A percentile compares a stretch with the other conserved stretches of the same genome.
These are phyloP conservation scores for Yamadazyma olivae DNA, from an alignment of 805 yeast genomes.

Conservation along the genomic window DNA sequence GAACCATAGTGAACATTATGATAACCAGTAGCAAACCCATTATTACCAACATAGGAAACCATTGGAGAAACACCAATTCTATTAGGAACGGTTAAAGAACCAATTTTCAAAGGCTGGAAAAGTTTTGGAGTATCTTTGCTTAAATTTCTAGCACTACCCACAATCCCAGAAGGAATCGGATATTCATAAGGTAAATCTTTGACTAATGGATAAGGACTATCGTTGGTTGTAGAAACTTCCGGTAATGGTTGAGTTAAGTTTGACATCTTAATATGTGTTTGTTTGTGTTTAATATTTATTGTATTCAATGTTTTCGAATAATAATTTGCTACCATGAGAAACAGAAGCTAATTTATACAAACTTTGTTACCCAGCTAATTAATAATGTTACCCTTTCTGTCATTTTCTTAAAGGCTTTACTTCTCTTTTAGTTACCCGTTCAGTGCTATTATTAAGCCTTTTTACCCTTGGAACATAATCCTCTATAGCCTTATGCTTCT, in stretches of 20 bases:
- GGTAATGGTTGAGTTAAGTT: too few species aligned
- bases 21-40: slow-evolving; percentile 44
- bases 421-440: too few species aligned
- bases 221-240: neutral
- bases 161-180: slow-evolving; percentile 9
- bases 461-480: too few species aligned
- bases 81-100: slow-evolving; percentile 39
- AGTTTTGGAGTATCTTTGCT: slow-evolving; percentile 27
- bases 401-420: too few species aligned
- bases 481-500: too few species aligned
- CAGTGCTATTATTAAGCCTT: too few species aligned
- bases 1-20: slow-evolving; percentile 50
- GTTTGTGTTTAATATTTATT: too few species aligned
- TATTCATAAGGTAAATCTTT: slow-evolving; percentile 10
- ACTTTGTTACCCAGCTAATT: too few species aligned
- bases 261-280: neutral
- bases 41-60: slow-evolving; percentile 48
- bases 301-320: too few species aligned
- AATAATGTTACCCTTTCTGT: too few species aligned
- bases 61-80: slow-evolving; percentile 55
- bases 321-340: too few species aligned
- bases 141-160: slow-evolving; percentile 8
- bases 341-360: too few species aligned
- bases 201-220: neutral
- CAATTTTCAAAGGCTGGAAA: slow-evolving; percentile 42